phyloP scores from a whole-genome alignment of 441 rosid genomes.

The Cnidoscolus chayamansa region DNA sequence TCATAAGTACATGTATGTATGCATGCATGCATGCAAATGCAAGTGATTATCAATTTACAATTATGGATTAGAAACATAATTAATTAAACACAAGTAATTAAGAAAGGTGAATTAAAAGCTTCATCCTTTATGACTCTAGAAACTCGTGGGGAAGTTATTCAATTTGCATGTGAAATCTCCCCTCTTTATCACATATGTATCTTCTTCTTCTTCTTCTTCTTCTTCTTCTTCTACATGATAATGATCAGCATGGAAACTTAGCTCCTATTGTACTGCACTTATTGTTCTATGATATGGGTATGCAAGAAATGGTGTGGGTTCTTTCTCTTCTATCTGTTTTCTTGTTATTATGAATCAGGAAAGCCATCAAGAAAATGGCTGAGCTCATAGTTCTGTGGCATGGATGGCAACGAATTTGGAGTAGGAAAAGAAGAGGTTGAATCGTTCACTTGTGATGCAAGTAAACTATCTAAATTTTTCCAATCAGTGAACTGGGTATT shows the following conservation, averaged over 20 bases:
- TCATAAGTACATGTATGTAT: conserved; percentile 10
- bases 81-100: background rate
- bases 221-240: background rate
- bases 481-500: conserved; percentile 49
- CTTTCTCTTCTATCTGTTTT: too few relatives aligned
- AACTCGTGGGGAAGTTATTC: background rate
- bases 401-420: conserved; percentile 27
- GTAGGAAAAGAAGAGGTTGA: conserved; percentile 19
- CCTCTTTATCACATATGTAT: background rate
- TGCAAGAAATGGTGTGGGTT: too few relatives aligned
- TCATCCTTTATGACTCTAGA: conserved; percentile 14
- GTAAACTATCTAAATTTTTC: conserved; percentile 56
- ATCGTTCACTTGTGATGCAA: conserved; percentile 41
- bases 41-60: conserved; percentile 17
- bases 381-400: conserved; percentile 33
- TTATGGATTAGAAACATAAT: conserved; percentile 11
- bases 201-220: background rate
- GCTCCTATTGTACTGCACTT: too few relatives aligned
- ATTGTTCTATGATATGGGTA: too few relatives aligned
- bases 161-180: too few relatives aligned
- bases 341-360: conserved; percentile 40
- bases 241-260: too few relatives aligned
- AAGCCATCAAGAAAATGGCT: conserved; percentile 56
- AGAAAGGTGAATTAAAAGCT: conserved; percentile 29
- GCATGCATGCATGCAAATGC: background rate